These are phyloP conservation scores for Saxispiralis lemnorum DNA, from an alignment of 495 filamentous ascomycete genomes.

Conservation along the genomic window DNA sequence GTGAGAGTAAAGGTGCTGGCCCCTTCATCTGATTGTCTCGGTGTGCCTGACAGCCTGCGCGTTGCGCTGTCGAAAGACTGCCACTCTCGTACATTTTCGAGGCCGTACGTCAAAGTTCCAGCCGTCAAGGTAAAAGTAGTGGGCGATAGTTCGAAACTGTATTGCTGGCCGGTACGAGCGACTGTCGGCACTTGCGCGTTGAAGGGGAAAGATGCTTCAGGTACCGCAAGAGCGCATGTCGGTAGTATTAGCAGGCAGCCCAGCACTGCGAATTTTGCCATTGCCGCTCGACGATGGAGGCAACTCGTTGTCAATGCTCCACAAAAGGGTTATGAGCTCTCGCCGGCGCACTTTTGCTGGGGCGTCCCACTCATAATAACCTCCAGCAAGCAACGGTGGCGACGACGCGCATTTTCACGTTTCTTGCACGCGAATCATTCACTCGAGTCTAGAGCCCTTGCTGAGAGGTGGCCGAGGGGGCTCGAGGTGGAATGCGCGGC, in stretches of 20 bases:
- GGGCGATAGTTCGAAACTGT: constrained; percentile 48
- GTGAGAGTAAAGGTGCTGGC: constrained; percentile 31
- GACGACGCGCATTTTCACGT: too few relatives aligned
- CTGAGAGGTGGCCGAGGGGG: neutral
- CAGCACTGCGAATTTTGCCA: too few relatives aligned
- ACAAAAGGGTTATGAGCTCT: too few relatives aligned
- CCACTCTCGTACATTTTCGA: constrained; percentile 48
- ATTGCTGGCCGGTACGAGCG: constrained; percentile 44
- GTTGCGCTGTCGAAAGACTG: constrained; percentile 44
- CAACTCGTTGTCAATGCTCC: too few relatives aligned
- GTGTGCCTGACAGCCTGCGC: constrained; percentile 48
- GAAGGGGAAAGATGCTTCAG: constrained; percentile 43
- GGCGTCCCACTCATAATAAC: too few relatives aligned
- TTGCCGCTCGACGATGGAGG: too few relatives aligned
- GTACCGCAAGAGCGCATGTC: neutral
- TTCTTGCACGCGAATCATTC: too few relatives aligned
- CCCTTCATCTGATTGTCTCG: constrained; percentile 37
- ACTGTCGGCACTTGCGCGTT: constrained; percentile 65
- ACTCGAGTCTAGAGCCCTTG: too few relatives aligned
- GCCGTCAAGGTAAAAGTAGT: constrained; percentile 45
- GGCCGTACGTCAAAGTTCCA: constrained; percentile 39
- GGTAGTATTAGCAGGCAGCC: too few relatives aligned
- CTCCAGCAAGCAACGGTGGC: too few relatives aligned
- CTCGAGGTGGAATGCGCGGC: neutral
- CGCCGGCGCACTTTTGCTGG: too few relatives aligned